These are phyloP conservation scores for Candida yuanshanica DNA, from an alignment of 805 yeast species.

Conservation along the genomic window DNA sequence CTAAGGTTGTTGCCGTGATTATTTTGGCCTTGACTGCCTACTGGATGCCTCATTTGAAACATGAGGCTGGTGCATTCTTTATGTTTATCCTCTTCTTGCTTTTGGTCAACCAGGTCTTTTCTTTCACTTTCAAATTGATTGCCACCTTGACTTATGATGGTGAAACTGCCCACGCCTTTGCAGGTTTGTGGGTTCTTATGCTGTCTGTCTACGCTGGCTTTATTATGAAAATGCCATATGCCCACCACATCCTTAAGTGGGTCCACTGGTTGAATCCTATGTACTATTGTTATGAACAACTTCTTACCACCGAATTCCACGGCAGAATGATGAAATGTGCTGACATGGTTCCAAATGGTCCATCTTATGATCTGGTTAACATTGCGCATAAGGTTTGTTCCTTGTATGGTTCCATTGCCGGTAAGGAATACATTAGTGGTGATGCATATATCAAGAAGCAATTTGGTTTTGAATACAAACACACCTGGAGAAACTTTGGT, in stretches of 20 bases:
- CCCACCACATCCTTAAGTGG: constrained; percentile 75
- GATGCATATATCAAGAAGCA: constrained; percentile 44
- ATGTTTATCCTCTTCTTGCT: constrained; percentile 40
- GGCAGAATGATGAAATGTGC: constrained; percentile 49
- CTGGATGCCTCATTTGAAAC: constrained; percentile 50
- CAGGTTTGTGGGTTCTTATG: constrained; percentile 48
- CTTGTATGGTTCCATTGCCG: constrained; percentile 54
- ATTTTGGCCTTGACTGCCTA: constrained; percentile 45
- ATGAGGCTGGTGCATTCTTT: constrained; percentile 51
- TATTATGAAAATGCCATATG: constrained; percentile 51
- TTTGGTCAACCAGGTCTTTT: constrained; percentile 40
- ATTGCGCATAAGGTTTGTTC: constrained; percentile 46
- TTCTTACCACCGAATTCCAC: constrained; percentile 62
- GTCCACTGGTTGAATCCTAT: constrained; percentile 53
- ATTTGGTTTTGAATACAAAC: constrained; percentile 47
- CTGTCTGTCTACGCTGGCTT: constrained; percentile 59
- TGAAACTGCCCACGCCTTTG: constrained; percentile 48
- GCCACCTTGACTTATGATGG: constrained; percentile 32
- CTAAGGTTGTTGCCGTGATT: constrained; percentile 42
- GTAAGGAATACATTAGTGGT: constrained; percentile 50
- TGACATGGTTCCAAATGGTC: constrained; percentile 56
- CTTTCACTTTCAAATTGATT: constrained; percentile 46
- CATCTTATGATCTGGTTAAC: constrained; percentile 38
- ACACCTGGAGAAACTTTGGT: constrained; percentile 82
- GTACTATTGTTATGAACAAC: constrained; percentile 53